These are phyloP conservation scores for Hansenula lynferdii DNA, from an alignment of 1,139 yeast species.

Conservation along the genomic window DNA sequence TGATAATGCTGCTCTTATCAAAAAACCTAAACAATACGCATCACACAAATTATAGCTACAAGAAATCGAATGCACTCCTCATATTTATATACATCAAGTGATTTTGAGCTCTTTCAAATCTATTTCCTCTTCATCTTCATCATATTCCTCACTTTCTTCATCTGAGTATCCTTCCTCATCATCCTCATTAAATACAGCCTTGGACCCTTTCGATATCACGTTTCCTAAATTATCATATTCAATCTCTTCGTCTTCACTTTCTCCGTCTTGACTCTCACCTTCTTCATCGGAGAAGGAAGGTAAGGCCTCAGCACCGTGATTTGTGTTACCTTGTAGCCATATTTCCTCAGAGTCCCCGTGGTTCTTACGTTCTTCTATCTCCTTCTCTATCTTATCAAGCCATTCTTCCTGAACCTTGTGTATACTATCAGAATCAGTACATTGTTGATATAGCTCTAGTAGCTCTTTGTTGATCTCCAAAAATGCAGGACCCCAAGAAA, in stretches of 20 bases:
- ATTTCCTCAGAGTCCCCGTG: slow-evolving; percentile 49
- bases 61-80: no score
- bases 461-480: slow-evolving; percentile 78
- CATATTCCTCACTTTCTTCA: slow-evolving; percentile 1
- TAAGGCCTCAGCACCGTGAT: slow-evolving; percentile 31
- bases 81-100: no score
- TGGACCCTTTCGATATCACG: slow-evolving; percentile 13
- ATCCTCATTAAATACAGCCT: no score
- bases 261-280: slow-evolving; percentile 23
- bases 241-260: slow-evolving; percentile 25
- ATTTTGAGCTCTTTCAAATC: no score
- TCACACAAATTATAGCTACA: neutral
- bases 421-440: slow-evolving; percentile 79
- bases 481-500: slow-evolving; percentile 91
- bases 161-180: slow-evolving; percentile 9
- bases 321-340: slow-evolving; percentile 79
- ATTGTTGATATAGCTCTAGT: slow-evolving; percentile 64
- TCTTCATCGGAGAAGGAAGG: slow-evolving; percentile 11
- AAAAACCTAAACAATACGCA: no score
- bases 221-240: slow-evolving; percentile 15
- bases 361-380: slow-evolving; percentile 59
- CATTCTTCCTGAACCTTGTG: slow-evolving; percentile 71
- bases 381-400: slow-evolving; percentile 64
- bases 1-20: no score
- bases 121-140: slow-evolving; percentile 10